These are phyloP conservation scores for Microcyclospora pomicola DNA, from an alignment of 2,329 filamentous ascomycete species.

Conservation along the genomic window DNA sequence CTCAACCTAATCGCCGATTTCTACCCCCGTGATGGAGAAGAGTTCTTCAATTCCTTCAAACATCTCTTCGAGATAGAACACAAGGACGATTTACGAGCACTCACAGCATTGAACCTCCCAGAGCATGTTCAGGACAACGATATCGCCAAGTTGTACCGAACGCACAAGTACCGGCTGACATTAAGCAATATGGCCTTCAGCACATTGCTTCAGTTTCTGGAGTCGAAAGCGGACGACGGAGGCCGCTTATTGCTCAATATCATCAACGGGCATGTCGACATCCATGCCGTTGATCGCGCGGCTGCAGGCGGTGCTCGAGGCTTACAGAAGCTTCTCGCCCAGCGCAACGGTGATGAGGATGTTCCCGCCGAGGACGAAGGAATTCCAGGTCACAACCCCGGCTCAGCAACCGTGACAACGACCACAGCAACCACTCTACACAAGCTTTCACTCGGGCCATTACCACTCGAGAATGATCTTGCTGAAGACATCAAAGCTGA, in stretches of 20 bases:
- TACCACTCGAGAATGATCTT: conserved; percentile 72
- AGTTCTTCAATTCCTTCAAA: conserved; percentile 57
- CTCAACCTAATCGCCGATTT: conserved; percentile 62
- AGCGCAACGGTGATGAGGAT: conserved; percentile 40
- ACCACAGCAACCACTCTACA: conserved; percentile 45
- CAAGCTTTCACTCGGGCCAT: conserved; percentile 60
- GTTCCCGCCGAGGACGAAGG: conserved; percentile 54
- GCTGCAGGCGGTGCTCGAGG: conserved; percentile 42
- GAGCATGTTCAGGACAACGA: conserved; percentile 66
- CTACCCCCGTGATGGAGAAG: conserved; percentile 56
- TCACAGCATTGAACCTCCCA: conserved; percentile 61
- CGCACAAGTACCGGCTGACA: conserved; percentile 79
- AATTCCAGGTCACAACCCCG: conserved; percentile 53
- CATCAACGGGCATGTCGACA: conserved; percentile 46
- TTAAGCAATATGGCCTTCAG: conserved; percentile 75
- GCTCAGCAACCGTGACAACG: conserved; percentile 45
- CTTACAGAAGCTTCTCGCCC: conserved; percentile 45
- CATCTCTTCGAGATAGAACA: conserved; percentile 63
- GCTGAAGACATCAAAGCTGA: conserved; percentile 78
- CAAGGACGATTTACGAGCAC: conserved; percentile 60
- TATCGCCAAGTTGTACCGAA: conserved; percentile 66
- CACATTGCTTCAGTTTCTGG: conserved; percentile 74
- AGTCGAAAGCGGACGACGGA: conserved; percentile 70
- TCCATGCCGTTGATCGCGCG: conserved; percentile 45
- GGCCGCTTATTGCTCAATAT: conserved; percentile 66